Percentiles rank a stretch among this genome's conserved stretches.
Conservation (phyloP, 2,329 filamentous ascomycete genomes). For the Geosmithia morbida region DNA sequence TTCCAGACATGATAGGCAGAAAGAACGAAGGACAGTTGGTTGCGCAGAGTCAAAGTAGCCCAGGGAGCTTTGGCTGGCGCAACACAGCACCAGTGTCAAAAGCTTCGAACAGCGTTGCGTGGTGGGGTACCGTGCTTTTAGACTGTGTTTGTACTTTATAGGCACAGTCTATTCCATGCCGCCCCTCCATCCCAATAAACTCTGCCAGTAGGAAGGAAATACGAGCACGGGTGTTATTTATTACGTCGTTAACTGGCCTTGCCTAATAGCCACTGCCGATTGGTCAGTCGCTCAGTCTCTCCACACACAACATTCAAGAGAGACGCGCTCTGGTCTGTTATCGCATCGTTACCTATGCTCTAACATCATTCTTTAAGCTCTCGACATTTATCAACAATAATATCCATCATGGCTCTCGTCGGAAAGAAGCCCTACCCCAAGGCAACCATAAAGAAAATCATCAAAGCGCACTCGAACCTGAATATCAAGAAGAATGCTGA, state of each 20-base stretch:
- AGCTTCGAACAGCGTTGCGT: not conserved
- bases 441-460: constrained; percentile 72
- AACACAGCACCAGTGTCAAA: not conserved
- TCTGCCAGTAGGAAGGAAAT: no score
- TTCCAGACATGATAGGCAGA: constrained; percentile 19
- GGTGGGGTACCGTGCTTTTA: constrained; percentile 1
- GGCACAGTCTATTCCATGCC: not conserved
- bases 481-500: constrained; percentile 76
- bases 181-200: no score
- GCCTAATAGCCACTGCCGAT: not conserved
- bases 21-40: not conserved
- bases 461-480: constrained; percentile 76
- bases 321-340: not conserved
- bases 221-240: no score
- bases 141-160: not conserved
- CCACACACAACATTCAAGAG: not conserved
- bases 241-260: not conserved
- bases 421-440: constrained; percentile 70
- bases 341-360: no score
- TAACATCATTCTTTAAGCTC: not conserved
- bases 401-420: constrained; percentile 18
- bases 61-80: not conserved
- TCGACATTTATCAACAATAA: not conserved
- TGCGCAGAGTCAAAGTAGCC: not conserved
- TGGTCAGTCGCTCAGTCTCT: not conserved